phyloP scores from a whole-genome alignment of 1,139 yeast genomes.

The Suhomyces ambrosiae region DNA sequence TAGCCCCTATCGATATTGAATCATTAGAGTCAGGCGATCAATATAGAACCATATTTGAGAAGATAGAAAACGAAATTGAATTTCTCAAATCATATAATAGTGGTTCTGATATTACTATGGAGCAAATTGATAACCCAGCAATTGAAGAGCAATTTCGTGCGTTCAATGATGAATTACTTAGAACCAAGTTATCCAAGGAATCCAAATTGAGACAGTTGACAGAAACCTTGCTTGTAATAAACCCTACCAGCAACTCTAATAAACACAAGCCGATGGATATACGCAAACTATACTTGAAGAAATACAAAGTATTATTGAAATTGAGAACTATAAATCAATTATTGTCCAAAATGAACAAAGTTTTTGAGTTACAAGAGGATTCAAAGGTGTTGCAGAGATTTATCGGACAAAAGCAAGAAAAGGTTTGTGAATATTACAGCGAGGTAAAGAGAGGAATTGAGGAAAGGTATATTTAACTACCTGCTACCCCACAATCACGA shows the following conservation, averaged over 20 bases:
- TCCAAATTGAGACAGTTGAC: slow-evolving; percentile 13
- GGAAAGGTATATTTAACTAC: slow-evolving; percentile 15
- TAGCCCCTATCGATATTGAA: slow-evolving; percentile 5
- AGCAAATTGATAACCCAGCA: slow-evolving; percentile 5
- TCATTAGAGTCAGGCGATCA: slow-evolving; percentile 3
- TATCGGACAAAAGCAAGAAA: slow-evolving; percentile 1
- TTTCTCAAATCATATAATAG: slow-evolving; percentile 7
- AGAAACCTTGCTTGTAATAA: slow-evolving; percentile 11
- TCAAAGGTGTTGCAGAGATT: slow-evolving; percentile 10
- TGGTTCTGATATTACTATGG: slow-evolving; percentile 5
- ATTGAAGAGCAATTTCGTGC: slow-evolving; percentile 12
- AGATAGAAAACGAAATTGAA: slow-evolving; percentile 16
- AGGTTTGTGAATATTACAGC: slow-evolving; percentile 7
- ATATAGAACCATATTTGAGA: slow-evolving; percentile 11
- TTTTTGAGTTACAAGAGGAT: slow-evolving; percentile 20
- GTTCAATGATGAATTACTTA: slow-evolving; percentile 12
- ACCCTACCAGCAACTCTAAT: slow-evolving; percentile 2
- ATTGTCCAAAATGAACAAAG: slow-evolving; percentile 11
- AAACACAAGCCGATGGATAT: slow-evolving; percentile 1
- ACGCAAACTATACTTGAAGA: slow-evolving; percentile 15
- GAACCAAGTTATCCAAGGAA: slow-evolving; percentile 13
- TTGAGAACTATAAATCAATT: slow-evolving; percentile 15
- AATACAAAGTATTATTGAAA: slow-evolving; percentile 15
- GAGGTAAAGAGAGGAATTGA: slow-evolving; percentile 16
- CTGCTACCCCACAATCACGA: no score